Conservation (phyloP, 345 rosid genomes). For the Pugionium cornutum region DNA sequence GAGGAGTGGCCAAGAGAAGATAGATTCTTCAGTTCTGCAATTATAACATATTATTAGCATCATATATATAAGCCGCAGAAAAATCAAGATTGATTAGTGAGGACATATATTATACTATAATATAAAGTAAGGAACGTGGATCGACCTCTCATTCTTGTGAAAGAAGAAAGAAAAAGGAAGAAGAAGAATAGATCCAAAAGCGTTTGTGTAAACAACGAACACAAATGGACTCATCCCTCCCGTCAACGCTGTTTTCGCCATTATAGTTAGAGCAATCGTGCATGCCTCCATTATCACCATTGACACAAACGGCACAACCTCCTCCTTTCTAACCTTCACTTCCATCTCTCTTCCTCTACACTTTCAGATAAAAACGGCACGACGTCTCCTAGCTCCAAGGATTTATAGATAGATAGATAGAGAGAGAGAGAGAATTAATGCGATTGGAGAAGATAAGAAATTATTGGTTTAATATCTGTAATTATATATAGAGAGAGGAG, state of each 20-base stretch:
- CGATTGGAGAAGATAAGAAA: slow-evolving; percentile 26
- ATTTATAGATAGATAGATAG: slow-evolving; percentile 7
- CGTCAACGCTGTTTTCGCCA: slow-evolving; percentile 62
- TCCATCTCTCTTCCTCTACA: slow-evolving; percentile 30
- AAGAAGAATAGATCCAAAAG: slow-evolving; percentile 55
- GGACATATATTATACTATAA: background rate
- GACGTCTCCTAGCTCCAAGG: slow-evolving; percentile 33
- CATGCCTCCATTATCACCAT: slow-evolving; percentile 79
- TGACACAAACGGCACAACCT: slow-evolving; percentile 48
- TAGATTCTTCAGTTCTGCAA: slow-evolving; percentile 54
- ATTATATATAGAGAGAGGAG: slow-evolving; percentile 29
- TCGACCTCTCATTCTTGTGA: slow-evolving; percentile 59
- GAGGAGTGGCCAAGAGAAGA: slow-evolving; percentile 50
- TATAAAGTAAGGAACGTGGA: background rate
- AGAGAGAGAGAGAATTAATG: slow-evolving; percentile 2
- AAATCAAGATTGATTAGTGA: background rate
- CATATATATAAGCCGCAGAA: slow-evolving; percentile 19
- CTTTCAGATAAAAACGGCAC: slow-evolving; percentile 30
- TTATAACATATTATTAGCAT: background rate
- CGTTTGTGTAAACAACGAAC: slow-evolving; percentile 69
- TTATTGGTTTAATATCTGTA: slow-evolving; percentile 30
- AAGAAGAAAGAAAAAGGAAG: slow-evolving; percentile 65
- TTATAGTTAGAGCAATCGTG: slow-evolving; percentile 65
- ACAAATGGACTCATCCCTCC: slow-evolving; percentile 82
- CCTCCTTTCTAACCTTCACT: slow-evolving; percentile 32